Base-by-base conservation (phyloP, 805 yeast genomes). In the Hanseniaspora pseudoguilliermondii region DNA sequence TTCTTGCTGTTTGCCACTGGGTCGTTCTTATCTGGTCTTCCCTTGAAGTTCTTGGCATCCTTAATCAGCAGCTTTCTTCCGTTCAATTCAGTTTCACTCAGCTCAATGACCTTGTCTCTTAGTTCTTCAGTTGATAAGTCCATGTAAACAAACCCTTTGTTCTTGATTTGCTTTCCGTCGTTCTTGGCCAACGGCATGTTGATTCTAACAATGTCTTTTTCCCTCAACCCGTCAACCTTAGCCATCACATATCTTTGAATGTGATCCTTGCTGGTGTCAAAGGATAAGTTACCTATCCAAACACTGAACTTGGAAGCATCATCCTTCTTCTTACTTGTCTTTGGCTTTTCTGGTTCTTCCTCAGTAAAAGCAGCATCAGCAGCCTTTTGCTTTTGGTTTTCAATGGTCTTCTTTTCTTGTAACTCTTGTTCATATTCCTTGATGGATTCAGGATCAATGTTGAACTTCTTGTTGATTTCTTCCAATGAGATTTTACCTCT, bases 211-310 rank as follows among this genome's bases (percentile, higher is more conserved):
- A 93, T 81, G 59, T 84, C 87, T 1, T 69, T 70, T 53, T 79
- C 83, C 18, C 69, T 67, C 16, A 86, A 74, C 34, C 64, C 63
- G 29, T 66, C 65, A 0, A 91, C 78, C 64, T 83, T 86, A 10
- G 78, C 75, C 1, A 75, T 70, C 8, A 93, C 69, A 60, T 84
- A 88, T 54, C 81, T 75, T 15, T 72, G 71, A 36, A 93, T 65
- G 60, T 89, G 95, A 38, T 84, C 91, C 62, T 77, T 81, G 0
- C 82, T 75, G 5, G 96, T 87, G 53, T 86, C 93, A 64, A 84
- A 93, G 0, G 96, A 76, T 60, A 93, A 70, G 66, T 93, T 93
- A 44, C 98, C 98, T 48, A 93, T 79, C 98, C 98, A 93, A 38
- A 89, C 93, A 47, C 95, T 95, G 63, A 71, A 78, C 55, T 76